Evolutionary conservation across 805 yeast species (phyloP).

Genomic region (Metschnikowia kunwiensis): DNA sequence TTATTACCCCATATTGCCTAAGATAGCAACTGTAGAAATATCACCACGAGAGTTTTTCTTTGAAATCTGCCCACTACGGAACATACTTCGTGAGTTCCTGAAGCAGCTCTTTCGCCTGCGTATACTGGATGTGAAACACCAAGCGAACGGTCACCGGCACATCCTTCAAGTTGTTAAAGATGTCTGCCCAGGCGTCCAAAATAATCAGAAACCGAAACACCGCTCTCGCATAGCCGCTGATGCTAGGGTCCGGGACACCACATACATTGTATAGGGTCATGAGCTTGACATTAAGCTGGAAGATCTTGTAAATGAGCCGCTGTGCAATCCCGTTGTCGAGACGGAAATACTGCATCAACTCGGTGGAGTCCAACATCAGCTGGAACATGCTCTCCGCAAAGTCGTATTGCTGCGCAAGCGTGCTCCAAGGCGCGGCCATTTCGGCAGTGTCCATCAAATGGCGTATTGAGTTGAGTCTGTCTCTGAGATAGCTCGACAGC

Average conservation of each 20-base stretch:
- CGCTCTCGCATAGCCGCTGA: neutral
- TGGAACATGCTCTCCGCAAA: too few relatives aligned
- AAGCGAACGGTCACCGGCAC: neutral
- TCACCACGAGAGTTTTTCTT: too few relatives aligned
- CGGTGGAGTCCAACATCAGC: slow-evolving; percentile 1
- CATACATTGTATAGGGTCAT: neutral
- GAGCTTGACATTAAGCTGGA: slow-evolving; percentile 7
- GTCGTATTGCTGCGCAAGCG: too few relatives aligned
- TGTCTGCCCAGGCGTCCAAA: neutral
- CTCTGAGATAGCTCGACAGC: too few relatives aligned
- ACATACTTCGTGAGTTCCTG: neutral
- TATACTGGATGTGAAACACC: slow-evolving; percentile 1
- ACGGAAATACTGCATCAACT: neutral
- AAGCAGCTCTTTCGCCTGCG: neutral
- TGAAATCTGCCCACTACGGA: too few relatives aligned
- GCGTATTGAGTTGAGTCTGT: too few relatives aligned
- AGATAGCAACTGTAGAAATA: too few relatives aligned
- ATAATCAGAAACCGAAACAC: neutral
- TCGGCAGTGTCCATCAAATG: too few relatives aligned
- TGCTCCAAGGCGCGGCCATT: too few relatives aligned
- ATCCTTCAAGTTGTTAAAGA: neutral
- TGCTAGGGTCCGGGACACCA: neutral
- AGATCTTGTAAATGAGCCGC: neutral
- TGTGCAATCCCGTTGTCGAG: neutral
- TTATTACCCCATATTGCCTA: too few relatives aligned